phyloP scores from a whole-genome alignment of 1,284 basidiomycete genomes.

The Jaminaea rosea region DNA sequence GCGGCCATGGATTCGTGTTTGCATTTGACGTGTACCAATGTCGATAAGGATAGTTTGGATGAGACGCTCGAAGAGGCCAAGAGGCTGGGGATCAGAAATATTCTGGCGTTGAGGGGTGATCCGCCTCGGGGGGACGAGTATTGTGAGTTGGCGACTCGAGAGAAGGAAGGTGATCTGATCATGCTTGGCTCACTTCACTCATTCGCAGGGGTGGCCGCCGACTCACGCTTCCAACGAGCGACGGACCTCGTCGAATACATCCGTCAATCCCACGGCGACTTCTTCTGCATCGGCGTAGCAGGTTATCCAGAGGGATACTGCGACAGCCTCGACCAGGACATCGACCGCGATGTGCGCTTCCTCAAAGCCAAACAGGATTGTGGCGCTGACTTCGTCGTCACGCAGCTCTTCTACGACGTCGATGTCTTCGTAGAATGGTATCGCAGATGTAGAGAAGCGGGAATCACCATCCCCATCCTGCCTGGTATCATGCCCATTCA shows the following conservation, averaged over 20 bases:
- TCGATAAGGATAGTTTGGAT: constrained; percentile 65
- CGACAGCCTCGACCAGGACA: constrained; percentile 55
- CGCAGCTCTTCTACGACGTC: constrained; percentile 94
- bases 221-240: constrained; percentile 75
- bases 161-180: too few species aligned
- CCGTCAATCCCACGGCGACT: constrained; percentile 68
- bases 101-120: constrained; percentile 80
- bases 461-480: constrained; percentile 81
- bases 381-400: constrained; percentile 90
- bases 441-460: constrained; percentile 45
- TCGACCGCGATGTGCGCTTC: constrained; percentile 63
- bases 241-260: constrained; percentile 87
- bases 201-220: constrained; percentile 79
- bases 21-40: constrained; percentile 95
- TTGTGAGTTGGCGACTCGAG: too few species aligned
- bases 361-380: constrained; percentile 86
- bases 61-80: constrained; percentile 73
- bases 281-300: constrained; percentile 88
- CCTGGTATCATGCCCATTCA: constrained; percentile 98
- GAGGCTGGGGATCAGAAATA: constrained; percentile 72
- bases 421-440: constrained; percentile 50
- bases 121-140: constrained; percentile 86
- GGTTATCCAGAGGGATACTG: constrained; percentile 87
- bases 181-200: too few species aligned
- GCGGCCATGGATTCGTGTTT: constrained; percentile 57